Percentiles rank a stretch among this genome's conserved stretches.
These are phyloP conservation scores for Paraglomus occultum DNA, from an alignment of 192 early-diverging fungal species.

Conservation along the genomic window DNA sequence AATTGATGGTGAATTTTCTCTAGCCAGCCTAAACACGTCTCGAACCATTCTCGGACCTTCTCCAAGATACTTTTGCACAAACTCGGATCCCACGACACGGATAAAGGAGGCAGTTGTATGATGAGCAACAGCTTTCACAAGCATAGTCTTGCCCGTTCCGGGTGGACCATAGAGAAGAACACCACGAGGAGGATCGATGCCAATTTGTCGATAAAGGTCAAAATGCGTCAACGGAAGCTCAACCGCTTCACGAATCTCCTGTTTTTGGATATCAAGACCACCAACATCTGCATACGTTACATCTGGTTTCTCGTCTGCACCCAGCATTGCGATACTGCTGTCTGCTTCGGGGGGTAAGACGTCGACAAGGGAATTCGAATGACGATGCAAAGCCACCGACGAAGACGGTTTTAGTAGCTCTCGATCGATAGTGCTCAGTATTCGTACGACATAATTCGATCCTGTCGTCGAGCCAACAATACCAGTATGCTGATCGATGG, in stretches of 20 bases:
- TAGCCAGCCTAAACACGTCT: conserved; percentile 93
- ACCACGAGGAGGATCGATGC: conserved; percentile 98
- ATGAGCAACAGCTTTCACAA: conserved; percentile 98
- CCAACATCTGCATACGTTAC: conserved; percentile 80
- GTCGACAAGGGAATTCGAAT: conserved; percentile 97
- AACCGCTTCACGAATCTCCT: conserved; percentile 93
- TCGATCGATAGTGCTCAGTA: conserved; percentile 95
- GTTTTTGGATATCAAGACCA: conserved; percentile 90
- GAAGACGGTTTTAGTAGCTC: conserved; percentile 94
- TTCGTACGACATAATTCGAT: conserved; percentile 88
- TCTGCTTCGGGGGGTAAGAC: conserved; percentile 96
- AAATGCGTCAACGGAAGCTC: conserved; percentile 98
- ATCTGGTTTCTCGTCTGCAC: conserved; percentile 76
- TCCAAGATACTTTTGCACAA: conserved; percentile 99
- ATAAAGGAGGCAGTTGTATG: conserved; percentile 97
- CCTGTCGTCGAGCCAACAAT: conserved; percentile 94
- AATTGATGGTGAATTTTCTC: conserved; percentile 96
- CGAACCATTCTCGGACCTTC: conserved; percentile 98
- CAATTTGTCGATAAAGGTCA: conserved; percentile 97
- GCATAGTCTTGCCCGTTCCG: conserved; percentile 97
- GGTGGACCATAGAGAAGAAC: conserved; percentile 99
- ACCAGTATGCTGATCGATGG: conserved; percentile 94
- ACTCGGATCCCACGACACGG: conserved; percentile 95
- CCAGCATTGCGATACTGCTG: conserved; percentile 86
- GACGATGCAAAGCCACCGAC: conserved; percentile 93